These are phyloP conservation scores for Solanum chaucha DNA, from an alignment of 257 asterid genomes.

Conservation along the genomic window DNA sequence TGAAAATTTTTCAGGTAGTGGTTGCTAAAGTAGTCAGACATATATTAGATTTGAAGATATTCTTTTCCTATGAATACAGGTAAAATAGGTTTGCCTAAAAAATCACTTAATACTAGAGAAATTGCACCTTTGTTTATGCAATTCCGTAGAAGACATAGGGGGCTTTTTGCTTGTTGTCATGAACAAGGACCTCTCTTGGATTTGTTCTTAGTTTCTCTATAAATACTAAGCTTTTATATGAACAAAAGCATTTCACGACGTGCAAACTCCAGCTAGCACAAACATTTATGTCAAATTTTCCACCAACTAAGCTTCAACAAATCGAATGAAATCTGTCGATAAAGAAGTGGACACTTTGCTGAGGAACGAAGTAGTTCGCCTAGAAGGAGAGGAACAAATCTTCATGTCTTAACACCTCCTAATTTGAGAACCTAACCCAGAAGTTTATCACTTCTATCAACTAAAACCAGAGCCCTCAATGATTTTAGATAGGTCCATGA, in stretches of 20 bases:
- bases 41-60: not conserved
- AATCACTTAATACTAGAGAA: not conserved
- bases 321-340: not conserved
- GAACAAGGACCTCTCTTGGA: not conserved
- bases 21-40: not conserved
- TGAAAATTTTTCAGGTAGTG: not conserved
- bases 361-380: not conserved
- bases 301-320: not conserved
- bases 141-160: not conserved
- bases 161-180: not conserved
- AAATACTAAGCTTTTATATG: not conserved
- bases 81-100: not conserved
- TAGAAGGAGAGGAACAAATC: not conserved
- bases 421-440: not conserved
- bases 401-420: not conserved
- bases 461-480: not conserved
- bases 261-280: not conserved
- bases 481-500: not conserved
- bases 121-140: not conserved
- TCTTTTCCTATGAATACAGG: not conserved
- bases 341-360: not conserved
- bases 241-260: not conserved
- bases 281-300: not conserved
- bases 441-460: not conserved
- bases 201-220: not conserved